Evolutionary conservation across 805 yeast genomes (phyloP), one percentile per base, ranked within the genome.

Genomic region (Candida ficus): DNA sequence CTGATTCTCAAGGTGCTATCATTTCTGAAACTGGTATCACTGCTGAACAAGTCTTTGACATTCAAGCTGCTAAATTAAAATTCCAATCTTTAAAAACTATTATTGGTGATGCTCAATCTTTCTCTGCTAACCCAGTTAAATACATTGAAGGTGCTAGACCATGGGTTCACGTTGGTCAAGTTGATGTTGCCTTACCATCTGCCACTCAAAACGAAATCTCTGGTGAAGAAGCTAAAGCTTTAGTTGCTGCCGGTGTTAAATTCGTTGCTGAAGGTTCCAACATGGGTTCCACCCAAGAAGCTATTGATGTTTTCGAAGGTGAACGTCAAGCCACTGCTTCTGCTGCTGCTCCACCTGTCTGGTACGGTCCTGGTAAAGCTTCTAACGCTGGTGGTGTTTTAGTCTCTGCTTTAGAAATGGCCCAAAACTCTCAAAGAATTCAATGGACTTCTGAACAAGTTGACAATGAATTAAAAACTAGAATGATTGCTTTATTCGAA

Each of bases 281-380:
- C 76, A 91, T 91, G 99, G 98, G 99, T 64, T 91, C 95, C 55
- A 90, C 97, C 57, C 83, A 85, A 70, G 98, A 91, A 67, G 99
- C 99, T 55, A 88, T 91, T 55, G 88, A 83, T 54, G 89, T 86
- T 48, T 91, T 90, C 58, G 99, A 91, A 78, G 86, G 83, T 58
- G 78, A 75, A 66, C 80, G 91, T 74, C 34, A 64, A 32, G 52
- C 67, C 39, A 66, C 68, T 43, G 50, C 68, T 40, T 47, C 68
- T 25, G 58, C 67, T 35, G 60, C 69, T 44, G 53, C 71, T 43
- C 67, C 66, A 55, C 71, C 78, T 47, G 86, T 89, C 69, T 91
- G 99, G 99, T 91, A 90, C 72, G 98, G 95, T 60, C 97, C 97
- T 64, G 98, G 97, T 71, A 91, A 91, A 80, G 97, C 97, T 56